These are phyloP conservation scores for Stenocarpella maydis DNA, from an alignment of 2,329 filamentous ascomycete genomes.

Conservation along the genomic window DNA sequence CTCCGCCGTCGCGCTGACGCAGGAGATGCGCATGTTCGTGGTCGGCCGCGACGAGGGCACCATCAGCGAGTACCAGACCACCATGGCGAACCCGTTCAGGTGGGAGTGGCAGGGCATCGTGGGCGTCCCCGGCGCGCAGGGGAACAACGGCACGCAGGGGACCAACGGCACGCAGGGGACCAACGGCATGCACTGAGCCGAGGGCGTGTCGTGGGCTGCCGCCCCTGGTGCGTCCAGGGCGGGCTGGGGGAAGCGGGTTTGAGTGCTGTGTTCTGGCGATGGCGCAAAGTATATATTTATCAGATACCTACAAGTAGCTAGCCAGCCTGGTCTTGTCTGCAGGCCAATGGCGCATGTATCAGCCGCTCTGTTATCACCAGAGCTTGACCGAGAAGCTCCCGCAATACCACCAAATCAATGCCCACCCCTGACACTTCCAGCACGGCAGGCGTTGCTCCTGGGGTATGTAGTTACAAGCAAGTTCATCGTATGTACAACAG, in stretches of 20 bases:
- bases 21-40: slow-evolving; percentile 29
- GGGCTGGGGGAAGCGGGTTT: too few relatives aligned
- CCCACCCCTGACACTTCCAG: not conserved
- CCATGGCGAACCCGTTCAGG: slow-evolving; percentile 19
- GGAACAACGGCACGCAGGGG: too few relatives aligned
- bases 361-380: not conserved
- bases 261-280: too few relatives aligned
- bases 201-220: not conserved
- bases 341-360: too few relatives aligned
- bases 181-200: not conserved
- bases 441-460: not conserved
- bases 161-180: too few relatives aligned
- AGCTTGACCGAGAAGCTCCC: not conserved
- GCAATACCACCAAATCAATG: not conserved
- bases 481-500: slow-evolving; percentile 16
- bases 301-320: too few relatives aligned
- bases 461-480: slow-evolving; percentile 7
- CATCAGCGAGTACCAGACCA: slow-evolving; percentile 35
- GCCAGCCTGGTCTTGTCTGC: too few relatives aligned
- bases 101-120: slow-evolving; percentile 30
- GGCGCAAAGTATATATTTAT: not conserved
- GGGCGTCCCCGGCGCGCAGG: not conserved
- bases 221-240: not conserved
- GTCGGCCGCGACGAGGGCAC: slow-evolving; percentile 12
- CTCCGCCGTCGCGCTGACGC: slow-evolving; percentile 33